Percentiles rank a stretch among this genome's conserved stretches.
Evolutionary conservation across 2,329 filamentous ascomycete species (phyloP).

Genomic region (Stachybotrys elegans): DNA sequence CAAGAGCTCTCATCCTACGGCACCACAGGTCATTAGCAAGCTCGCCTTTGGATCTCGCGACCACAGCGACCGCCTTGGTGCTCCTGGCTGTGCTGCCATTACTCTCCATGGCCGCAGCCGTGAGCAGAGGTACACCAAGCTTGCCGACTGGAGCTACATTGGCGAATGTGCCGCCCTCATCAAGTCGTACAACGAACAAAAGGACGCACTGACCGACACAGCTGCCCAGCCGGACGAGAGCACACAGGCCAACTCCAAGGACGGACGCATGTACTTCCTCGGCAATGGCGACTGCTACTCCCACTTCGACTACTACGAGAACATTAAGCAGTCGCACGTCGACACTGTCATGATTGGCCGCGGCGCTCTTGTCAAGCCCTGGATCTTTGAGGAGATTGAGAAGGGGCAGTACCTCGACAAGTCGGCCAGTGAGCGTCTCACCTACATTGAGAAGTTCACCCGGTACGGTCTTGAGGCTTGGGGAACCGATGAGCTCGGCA

Average conservation of each 20-base stretch:
- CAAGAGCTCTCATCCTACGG: constrained; percentile 71
- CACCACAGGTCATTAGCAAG: constrained; percentile 74
- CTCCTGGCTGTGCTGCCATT: constrained; percentile 86
- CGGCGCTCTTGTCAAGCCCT: constrained; percentile 93
- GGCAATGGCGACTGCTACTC: constrained; percentile 97
- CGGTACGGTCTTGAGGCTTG: constrained; percentile 89
- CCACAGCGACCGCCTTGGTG: constrained; percentile 62
- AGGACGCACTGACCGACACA: constrained; percentile 67
- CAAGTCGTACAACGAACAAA: constrained; percentile 69
- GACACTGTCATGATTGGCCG: constrained; percentile 98
- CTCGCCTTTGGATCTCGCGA: constrained; percentile 77
- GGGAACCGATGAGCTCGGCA: constrained; percentile 91
- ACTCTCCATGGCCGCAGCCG: constrained; percentile 90
- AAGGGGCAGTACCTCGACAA: constrained; percentile 94
- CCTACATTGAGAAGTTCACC: constrained; percentile 82
- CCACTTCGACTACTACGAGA: constrained; percentile 77
- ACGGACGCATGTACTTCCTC: constrained; percentile 78
- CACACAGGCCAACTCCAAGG: constrained; percentile 60
- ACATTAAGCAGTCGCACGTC: constrained; percentile 72
- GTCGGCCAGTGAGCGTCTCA: constrained; percentile 77
- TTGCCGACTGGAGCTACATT: constrained; percentile 95
- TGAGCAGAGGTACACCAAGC: constrained; percentile 88
- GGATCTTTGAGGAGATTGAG: constrained; percentile 96
- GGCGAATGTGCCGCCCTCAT: constrained; percentile 82
- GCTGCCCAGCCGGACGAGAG: constrained; percentile 70